Base-by-base conservation (phyloP, 768 basidiomycete genomes). In the Pleurotus cornucopiae region DNA sequence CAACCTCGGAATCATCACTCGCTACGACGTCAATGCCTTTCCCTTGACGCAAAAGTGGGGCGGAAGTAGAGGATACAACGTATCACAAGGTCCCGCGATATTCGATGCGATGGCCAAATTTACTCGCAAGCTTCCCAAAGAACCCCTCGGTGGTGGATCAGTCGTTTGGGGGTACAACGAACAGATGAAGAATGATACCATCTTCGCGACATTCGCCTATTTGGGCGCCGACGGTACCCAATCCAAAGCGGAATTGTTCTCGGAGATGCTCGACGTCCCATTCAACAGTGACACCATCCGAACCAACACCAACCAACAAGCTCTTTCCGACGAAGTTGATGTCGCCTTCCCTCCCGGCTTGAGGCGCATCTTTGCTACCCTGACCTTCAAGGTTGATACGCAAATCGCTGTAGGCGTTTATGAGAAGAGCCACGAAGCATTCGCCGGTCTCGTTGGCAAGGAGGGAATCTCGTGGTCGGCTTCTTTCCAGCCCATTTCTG, bases 1-100 rank as follows among this genome's bases (percentile, higher is more conserved):
- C 9, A 63, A 63, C 47, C 62, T 54, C 34, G 63, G 63, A 5
- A 57, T 63, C 41, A 57, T 63, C 38, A 62, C 61, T 7, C 54
- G 61, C 34, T 62, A 58, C 49, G 61, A 56, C 21, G 46, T 63
- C 41, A 49, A 23, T 2, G 58, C 63, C 9, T 56, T 43, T 37
- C 49, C 39, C 0, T 45, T 48, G 12, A 40, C 39, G 14, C 43
- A 57, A 6, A 40, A 56, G 4, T 63, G 61, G 61, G 61, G 59
- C 5, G 63, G 62, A 5, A 48, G 47, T 3, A 55, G 57, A 25
- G 52, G 56, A 20, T 62, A 62, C 39, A 41, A 53, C 9, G 51
- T 53, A 4, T 39, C 51, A 21, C 20, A 23, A 14, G 51, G 51
- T 38, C 13, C 34, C 5, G 51, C 34, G 0, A n/a, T 53, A 20